phyloP scores from a whole-genome alignment of 2,329 filamentous ascomycete species.

The Hypomyces rosellus region DNA sequence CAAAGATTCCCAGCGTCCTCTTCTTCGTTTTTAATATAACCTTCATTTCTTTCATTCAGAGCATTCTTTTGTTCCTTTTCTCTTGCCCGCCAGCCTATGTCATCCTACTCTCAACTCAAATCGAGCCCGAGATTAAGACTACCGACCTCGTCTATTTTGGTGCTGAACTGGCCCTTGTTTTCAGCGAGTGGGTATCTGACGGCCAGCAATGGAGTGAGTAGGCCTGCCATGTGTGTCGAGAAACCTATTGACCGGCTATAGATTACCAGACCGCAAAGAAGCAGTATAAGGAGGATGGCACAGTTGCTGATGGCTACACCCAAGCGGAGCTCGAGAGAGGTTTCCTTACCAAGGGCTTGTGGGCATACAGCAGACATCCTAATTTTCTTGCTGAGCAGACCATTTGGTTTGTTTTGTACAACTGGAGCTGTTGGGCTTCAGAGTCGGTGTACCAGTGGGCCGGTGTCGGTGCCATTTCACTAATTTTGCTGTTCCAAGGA shows the following conservation, averaged over 20 bases:
- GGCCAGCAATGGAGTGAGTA: slow-evolving; percentile 78
- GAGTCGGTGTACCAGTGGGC: slow-evolving; percentile 73
- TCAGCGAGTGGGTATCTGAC: slow-evolving; percentile 75
- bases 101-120: slow-evolving; percentile 64
- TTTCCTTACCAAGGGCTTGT: slow-evolving; percentile 79
- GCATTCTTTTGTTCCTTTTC: slow-evolving; percentile 72
- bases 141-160: slow-evolving; percentile 44
- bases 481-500: slow-evolving; percentile 78
- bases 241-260: slow-evolving; percentile 22
- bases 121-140: slow-evolving; percentile 44
- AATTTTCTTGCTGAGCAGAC: slow-evolving; percentile 92
- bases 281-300: slow-evolving; percentile 65
- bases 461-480: slow-evolving; percentile 58
- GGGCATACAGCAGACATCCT: slow-evolving; percentile 83
- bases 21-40: slow-evolving; percentile 82
- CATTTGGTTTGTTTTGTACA: slow-evolving; percentile 82
- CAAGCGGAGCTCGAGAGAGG: slow-evolving; percentile 81
- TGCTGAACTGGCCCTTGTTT: slow-evolving; percentile 43
- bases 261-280: slow-evolving; percentile 78
- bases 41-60: slow-evolving; percentile 85
- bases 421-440: slow-evolving; percentile 76
- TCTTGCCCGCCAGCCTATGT: slow-evolving; percentile 73
- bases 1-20: slow-evolving; percentile 52
- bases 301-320: slow-evolving; percentile 58
- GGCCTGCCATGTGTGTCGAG: not conserved